phyloP scores from a whole-genome alignment of 331 rosid species.

The Rhamnella rubrinervis region DNA sequence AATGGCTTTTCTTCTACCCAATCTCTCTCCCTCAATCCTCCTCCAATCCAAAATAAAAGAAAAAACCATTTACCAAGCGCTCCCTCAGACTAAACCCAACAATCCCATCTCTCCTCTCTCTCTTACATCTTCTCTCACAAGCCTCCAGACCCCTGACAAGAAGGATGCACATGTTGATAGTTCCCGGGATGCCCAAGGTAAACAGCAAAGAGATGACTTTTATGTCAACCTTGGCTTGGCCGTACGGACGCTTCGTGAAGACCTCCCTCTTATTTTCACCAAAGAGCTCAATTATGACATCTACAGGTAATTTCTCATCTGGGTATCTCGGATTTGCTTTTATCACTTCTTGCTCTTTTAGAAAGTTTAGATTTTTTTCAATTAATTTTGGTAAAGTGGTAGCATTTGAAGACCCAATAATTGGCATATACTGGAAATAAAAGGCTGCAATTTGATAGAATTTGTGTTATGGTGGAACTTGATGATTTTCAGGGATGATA shows the following conservation, averaged over 20 bases:
- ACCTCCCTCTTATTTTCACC: constrained; percentile 68
- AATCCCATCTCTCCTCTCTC: constrained; percentile 32
- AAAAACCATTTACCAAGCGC: constrained; percentile 42
- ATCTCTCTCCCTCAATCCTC: constrained; percentile 53
- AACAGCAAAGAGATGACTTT: constrained; percentile 63
- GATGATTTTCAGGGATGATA: constrained; percentile 70
- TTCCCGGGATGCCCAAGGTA: constrained; percentile 47
- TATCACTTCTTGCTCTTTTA: constrained; percentile 17
- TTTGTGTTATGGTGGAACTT: constrained; percentile 20
- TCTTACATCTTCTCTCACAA: constrained; percentile 30
- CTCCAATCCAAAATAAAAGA: constrained; percentile 57
- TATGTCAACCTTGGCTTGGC: constrained; percentile 87
- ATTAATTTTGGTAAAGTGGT: background rate
- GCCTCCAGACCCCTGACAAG: constrained; percentile 39
- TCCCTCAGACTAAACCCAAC: constrained; percentile 44
- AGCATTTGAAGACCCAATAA: too few relatives aligned
- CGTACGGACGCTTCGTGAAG: constrained; percentile 89
- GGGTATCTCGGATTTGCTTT: constrained; percentile 9
- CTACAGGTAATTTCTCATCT: constrained; percentile 60
- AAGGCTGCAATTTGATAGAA: background rate
- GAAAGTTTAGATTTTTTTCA: background rate
- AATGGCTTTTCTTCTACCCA: constrained; percentile 82
- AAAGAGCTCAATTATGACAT: constrained; percentile 88
- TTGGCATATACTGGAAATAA: background rate
- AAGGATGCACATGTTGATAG: constrained; percentile 55